Evolutionary conservation across 306 rosid species (phyloP), one percentile per base, ranked within the genome.

Genomic region (Chamaecrista fasciculata): DNA sequence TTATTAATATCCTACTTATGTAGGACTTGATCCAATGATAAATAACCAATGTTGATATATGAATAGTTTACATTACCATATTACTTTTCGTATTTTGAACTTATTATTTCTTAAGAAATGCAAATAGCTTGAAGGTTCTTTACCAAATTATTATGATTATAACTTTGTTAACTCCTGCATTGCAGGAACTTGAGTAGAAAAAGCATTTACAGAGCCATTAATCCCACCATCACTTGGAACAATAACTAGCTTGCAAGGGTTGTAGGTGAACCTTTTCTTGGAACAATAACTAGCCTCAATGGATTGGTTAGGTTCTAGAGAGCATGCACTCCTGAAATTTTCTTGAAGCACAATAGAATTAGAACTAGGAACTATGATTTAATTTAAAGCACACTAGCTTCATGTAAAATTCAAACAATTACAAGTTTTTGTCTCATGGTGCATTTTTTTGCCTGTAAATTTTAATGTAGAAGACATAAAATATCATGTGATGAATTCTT

Each of bases 131-230:
- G 44, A 24, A 37, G 42, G 49, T 52, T 76, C 66, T 8, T 25
- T 51, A 16, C 83, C 15, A 56, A 68, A 75, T 73, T 60, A 77
- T 73, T 76, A 75, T 76, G 56, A 75, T 68, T 52, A 20, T 56
- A 9, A 56, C 21, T 28, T 56, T 16, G 48, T 51, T 46, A 44
- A 29, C 53, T n/a, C 66, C 21, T 55, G 39, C 37, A 69, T 59
- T 19, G 11, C 87, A 95, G 99, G 81, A 95, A 95, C 77, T 82
- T 95, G 81, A 91, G 99, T 78, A 95, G 96, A 84, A 95, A 89
- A 79, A 73, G 78, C 81, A 72, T 95, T 24, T 86, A 43, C 14
- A 97, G 99, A 50, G 70, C 78, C 65, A 87, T 95, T 81, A n/a
- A n/a, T n/a, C n/a, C 99, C 99, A 42, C 82, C 84, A 51, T 70